Base-by-base conservation (phyloP, 495 filamentous ascomycete species). In the Viridothelium virens region DNA sequence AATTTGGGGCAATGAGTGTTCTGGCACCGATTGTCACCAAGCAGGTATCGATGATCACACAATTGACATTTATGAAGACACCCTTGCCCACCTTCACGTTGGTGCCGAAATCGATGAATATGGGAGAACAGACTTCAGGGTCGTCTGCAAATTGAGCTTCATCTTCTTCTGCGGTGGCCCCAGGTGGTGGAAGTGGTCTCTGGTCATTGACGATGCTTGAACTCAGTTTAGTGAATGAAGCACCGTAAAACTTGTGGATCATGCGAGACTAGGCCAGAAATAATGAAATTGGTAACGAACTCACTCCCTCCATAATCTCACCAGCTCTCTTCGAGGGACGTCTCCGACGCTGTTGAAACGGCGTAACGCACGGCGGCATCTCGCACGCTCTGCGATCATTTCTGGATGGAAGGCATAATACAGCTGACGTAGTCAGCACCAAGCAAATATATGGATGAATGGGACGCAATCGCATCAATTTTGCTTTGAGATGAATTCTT, bases 1-100 rank as follows among this genome's bases (percentile, higher is more conserved):
- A 89, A 70, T 89, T 90, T 0, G 92, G 90, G 0, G 90, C 92
- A 47, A 96, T 79, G 31, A 96, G 77, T 2, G 90, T 92, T 34
- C 92, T 85, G 6, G 86, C 82, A 3, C 92, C 92, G 62, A 96
- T 86, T 6, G 83, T 87, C 62, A 96, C 86, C 34, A 82, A 70
- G 73, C 88, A 89, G 2, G 87, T 93, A 75, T 97, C 92, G 33
- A 96, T 75, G 70, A 91, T 86, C 3, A 84, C 86, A 65, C 82
- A 84, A 76, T 90, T 87, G 73, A 82, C 87, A 78, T 95, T 96
- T 74, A 95, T 80, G 73, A 86, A 96, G 16, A 90, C 87, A 38
- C 81, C 80, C 31, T 82, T 73, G 33, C 88, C 89, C 33, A 92
- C 68, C 63, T 80, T 80, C 56, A 92, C 76, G 66, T 95, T 91